These are phyloP conservation scores for Volvox reticuliferus DNA, from an alignment of 139 green algal genomes.

Conservation along the genomic window DNA sequence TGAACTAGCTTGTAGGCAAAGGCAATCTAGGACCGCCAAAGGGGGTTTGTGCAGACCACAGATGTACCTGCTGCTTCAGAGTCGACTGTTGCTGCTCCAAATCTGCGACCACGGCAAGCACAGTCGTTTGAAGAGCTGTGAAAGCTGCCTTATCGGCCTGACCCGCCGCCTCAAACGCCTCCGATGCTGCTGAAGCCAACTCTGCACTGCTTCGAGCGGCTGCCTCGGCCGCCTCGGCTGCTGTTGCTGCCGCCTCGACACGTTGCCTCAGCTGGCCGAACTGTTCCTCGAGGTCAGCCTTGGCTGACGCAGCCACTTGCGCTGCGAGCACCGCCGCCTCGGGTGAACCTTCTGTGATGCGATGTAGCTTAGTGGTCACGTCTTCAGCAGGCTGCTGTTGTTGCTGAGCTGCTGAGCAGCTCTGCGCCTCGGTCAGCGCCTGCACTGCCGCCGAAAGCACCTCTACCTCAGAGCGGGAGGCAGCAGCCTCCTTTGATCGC, in stretches of 20 bases:
- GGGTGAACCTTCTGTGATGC: neutral
- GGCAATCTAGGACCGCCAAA: no score
- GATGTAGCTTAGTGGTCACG: neutral
- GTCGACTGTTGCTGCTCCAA: slow-evolving; percentile 4
- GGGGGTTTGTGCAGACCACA: no score
- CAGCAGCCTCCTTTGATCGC: neutral
- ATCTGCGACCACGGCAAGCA: slow-evolving; percentile 13
- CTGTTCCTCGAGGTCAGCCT: slow-evolving; percentile 16
- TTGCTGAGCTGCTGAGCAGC: neutral
- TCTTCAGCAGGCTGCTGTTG: neutral
- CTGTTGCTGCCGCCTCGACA: neutral
- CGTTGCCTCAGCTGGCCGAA: slow-evolving; percentile 22
- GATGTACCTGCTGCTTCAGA: slow-evolving; percentile 26
- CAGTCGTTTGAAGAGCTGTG: neutral
- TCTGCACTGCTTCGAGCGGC: neutral
- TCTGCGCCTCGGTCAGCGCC: neutral
- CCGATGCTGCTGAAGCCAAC: neutral
- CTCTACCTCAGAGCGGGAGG: neutral
- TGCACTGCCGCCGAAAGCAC: neutral
- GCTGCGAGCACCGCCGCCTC: neutral
- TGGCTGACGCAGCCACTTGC: slow-evolving; percentile 10
- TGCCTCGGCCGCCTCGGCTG: slow-evolving; percentile 3
- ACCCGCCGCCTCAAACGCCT: neutral
- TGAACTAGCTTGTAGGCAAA: no score
- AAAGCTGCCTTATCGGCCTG: neutral